A percentile compares a stretch with the other conserved stretches of the same genome.
phyloP scores from a whole-genome alignment of 2,329 filamentous ascomycete genomes.

The Fusarium sp. region DNA sequence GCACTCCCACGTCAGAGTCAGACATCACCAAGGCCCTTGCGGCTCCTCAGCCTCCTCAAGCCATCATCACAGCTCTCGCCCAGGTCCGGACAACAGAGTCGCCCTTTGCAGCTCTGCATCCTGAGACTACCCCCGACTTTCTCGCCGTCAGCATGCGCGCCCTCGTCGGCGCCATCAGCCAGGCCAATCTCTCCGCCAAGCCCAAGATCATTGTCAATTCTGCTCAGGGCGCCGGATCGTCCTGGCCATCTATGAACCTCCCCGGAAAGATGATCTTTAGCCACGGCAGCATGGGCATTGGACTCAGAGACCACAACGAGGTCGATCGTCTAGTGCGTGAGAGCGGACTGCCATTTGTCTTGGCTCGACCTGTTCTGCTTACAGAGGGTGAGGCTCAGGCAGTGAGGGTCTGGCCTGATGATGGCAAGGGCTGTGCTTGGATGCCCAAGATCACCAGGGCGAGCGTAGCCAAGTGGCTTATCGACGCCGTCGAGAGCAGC shows the following conservation, averaged over 20 bases:
- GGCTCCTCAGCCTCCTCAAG: not conserved
- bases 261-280: conserved; percentile 21
- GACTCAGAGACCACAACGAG: conserved; percentile 22
- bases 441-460: conserved; percentile 27
- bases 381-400: conserved; percentile 1
- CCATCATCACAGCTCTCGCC: conserved; percentile 12
- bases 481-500: conserved; percentile 12
- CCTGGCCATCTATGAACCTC: conserved; percentile 26
- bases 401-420: conserved; percentile 27
- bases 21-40: conserved; percentile 2
- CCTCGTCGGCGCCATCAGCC: not conserved
- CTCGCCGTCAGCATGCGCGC: conserved; percentile 17
- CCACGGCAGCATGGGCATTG: conserved; percentile 21
- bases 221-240: conserved; percentile 7
- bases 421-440: conserved; percentile 31
- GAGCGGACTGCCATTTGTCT: conserved; percentile 14
- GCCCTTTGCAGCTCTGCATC: conserved; percentile 7
- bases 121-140: conserved; percentile 23
- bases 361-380: conserved; percentile 23
- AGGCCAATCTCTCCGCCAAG: rapidly evolving
- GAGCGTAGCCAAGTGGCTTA: conserved; percentile 22
- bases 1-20: conserved; percentile 15
- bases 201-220: conserved; percentile 25
- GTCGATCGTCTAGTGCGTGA: conserved; percentile 15
- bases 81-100: conserved; percentile 21